A percentile compares a stretch with the other conserved stretches of the same genome.
phyloP scores from a whole-genome alignment of 768 basidiomycete genomes.

The Calocybe cyanea region DNA sequence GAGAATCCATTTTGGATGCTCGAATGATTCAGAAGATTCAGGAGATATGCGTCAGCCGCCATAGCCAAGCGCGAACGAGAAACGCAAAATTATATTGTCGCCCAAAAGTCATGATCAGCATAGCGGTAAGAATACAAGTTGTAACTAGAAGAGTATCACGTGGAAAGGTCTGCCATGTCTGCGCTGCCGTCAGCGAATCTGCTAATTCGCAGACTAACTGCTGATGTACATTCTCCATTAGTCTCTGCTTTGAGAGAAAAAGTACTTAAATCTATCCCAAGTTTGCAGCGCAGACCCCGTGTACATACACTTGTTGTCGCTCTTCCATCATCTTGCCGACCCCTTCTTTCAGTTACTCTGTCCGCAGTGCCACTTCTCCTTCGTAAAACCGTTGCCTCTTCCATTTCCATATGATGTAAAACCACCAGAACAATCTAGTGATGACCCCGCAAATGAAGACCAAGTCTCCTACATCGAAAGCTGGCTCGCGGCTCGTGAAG shows the following conservation, averaged over 20 bases:
- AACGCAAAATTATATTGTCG: too few relatives aligned
- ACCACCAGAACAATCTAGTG: slow-evolving; percentile 42
- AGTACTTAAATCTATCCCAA: slow-evolving; percentile 50
- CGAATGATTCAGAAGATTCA: too few relatives aligned
- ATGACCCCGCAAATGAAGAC: slow-evolving; percentile 35
- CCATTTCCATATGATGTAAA: slow-evolving; percentile 80
- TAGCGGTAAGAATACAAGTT: too few relatives aligned
- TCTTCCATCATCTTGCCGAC: background rate
- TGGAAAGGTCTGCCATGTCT: slow-evolving; percentile 39
- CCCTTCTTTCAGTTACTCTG: slow-evolving; percentile 36
- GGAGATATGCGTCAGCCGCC: too few relatives aligned
- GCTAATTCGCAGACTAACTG: slow-evolving; percentile 45
- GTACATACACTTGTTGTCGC: slow-evolving; percentile 18
- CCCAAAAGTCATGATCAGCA: too few relatives aligned
- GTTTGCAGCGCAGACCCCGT: slow-evolving; percentile 66
- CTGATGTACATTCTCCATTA: slow-evolving; percentile 55
- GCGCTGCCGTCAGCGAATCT: slow-evolving; percentile 37
- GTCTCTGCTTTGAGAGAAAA: slow-evolving; percentile 47
- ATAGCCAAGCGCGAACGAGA: too few relatives aligned
- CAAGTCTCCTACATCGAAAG: slow-evolving; percentile 66
- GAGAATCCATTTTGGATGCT: too few relatives aligned
- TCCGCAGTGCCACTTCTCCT: slow-evolving; percentile 65
- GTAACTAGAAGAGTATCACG: too few relatives aligned
- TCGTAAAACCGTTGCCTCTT: slow-evolving; percentile 77
- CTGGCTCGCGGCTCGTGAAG: slow-evolving; percentile 71